Conservation (phyloP, 768 basidiomycete genomes). For the Jaapia argillacea region DNA sequence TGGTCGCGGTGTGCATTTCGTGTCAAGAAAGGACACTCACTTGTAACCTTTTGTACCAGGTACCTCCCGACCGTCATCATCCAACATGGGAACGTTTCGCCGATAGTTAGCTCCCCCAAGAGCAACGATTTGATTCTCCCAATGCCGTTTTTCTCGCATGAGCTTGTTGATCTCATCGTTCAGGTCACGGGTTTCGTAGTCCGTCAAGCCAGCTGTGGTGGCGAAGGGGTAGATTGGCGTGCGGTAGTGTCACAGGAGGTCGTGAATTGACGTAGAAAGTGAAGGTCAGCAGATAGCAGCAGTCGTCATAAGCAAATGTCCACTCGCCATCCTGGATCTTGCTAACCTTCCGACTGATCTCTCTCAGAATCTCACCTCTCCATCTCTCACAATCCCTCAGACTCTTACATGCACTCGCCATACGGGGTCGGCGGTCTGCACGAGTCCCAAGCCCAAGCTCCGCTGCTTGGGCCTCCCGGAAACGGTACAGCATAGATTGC, state of each 20-base stretch:
- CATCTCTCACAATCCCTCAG: slow-evolving; percentile 90
- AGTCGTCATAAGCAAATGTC: not conserved
- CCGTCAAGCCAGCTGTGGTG: slow-evolving; percentile 77
- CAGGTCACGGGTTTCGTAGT: slow-evolving; percentile 92
- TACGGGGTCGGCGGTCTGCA: slow-evolving; percentile 76
- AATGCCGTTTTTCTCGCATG: slow-evolving; percentile 91
- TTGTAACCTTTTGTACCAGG: slow-evolving; percentile 98
- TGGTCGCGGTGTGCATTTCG: too few species aligned
- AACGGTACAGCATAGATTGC: slow-evolving; percentile 90
- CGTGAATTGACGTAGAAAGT: too few species aligned
- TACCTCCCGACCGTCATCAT: slow-evolving; percentile 93
- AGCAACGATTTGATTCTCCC: slow-evolving; percentile 97
- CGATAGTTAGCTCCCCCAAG: slow-evolving; percentile 95
- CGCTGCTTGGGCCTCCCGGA: slow-evolving; percentile 92
- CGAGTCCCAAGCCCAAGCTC: slow-evolving; percentile 89
- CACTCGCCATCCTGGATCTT: slow-evolving; percentile 90
- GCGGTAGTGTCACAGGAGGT: too few species aligned
- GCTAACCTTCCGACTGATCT: slow-evolving; percentile 93
- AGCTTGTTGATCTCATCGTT: slow-evolving; percentile 98
- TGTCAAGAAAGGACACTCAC: slow-evolving; percentile 30
- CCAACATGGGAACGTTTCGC: slow-evolving; percentile 86
- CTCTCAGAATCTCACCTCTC: slow-evolving; percentile 90
- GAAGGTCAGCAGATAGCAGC: slow-evolving; percentile 2
- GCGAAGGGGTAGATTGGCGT: too few species aligned
- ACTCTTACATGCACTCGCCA: slow-evolving; percentile 89